Base-by-base conservation (phyloP, 2,329 filamentous ascomycete species). In the Thielaviopsis musarum region DNA sequence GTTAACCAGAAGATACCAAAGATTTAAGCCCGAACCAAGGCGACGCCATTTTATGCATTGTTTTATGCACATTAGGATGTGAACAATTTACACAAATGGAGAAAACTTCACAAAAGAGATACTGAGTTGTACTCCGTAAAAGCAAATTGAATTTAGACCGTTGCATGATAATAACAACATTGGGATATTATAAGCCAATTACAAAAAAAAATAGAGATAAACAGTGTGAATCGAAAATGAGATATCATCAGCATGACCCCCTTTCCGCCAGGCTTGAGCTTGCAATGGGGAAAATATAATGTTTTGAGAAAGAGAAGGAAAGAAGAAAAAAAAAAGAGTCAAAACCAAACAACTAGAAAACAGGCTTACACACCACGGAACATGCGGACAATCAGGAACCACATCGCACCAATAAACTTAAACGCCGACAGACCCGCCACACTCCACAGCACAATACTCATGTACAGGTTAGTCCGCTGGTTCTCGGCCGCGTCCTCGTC, bases 331-430 rank as follows among this genome's bases (percentile, higher is more conserved):
- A 55, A 34, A 17, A 54, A 34, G 28, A 38, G 15, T 1, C 12
- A 13, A 41, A 34, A 22, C 7, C 19, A 56, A n/a, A 1, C 5
- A 5, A 13, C 2, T 19, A 10, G 1, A 22, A 26, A 17, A 22
- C n/a, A 52, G 41, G 21, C 21, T 66, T 73, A 84, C 60, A 85
- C 82, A 65, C 82, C 82, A 64, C 89, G 82, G 71, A 95, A 91
- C 81, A 94, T 80, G 66, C 90, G 79, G 60, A 91, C 85, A 65
- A 97, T 78, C 76, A 98, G 79, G 74, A 96, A 96, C 88, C 90
- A 95, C 72, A 88, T 77, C 0, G 88, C 88, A 2, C 91, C 91
- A 24, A 91, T 73, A 66, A 96, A 95, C 69, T 91, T 88, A 72
- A 96, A 91, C 1, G 83, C 81, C 24, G 87, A 90, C 59, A 96